Base-by-base conservation (phyloP, 2,329 filamentous ascomycete genomes). In the Fusarium annulatum region DNA sequence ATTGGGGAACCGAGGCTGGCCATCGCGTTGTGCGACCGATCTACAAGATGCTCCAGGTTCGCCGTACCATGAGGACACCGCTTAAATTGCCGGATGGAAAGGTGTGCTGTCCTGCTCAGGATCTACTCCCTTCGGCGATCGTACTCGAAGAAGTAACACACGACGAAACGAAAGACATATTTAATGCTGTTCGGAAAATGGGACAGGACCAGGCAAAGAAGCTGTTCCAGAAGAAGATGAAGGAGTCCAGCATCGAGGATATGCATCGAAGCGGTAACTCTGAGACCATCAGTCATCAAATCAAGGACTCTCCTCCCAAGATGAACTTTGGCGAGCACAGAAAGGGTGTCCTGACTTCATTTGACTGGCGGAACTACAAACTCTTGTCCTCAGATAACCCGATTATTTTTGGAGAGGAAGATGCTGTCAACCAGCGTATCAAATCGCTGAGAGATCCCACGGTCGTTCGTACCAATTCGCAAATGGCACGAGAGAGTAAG, bases 161-260 rank as follows among this genome's bases (percentile, higher is more conserved):
- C 0, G 11, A 46, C 8, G 43, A 46, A 28, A 46, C 11, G 18
- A 3, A 9, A 6, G 7, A 19, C 0, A 21, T 41, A 1, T 1
- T 9, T 14, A 12, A 41, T 41, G 0, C 0, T 5, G 38, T 41
- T 41, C 38, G 21, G 3, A 5, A 0, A 0, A 45, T 19, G 23
- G 23, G 43, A 14, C 23, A 28, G 8, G 0, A 7, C 11, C 43
- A 46, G 3, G 43, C 23, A 9, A 12, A 14, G 23, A 45, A 45
- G 42, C 7, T 26, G 10, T 26, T 9, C 16, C 5, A 26, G 7
- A 8, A 26, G 4, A 45, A 19, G 23, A 39, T 21, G 38, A 26
- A 45, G 16, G 23, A 45, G 7, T 14, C 23, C 11, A 26, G 8
- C 5, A 45, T 45, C 18, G 7, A 26, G 5, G 18, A 14, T 7